Evolutionary conservation across 345 rosid genomes (phyloP).

Genomic region (Rhizophora apiculata): DNA sequence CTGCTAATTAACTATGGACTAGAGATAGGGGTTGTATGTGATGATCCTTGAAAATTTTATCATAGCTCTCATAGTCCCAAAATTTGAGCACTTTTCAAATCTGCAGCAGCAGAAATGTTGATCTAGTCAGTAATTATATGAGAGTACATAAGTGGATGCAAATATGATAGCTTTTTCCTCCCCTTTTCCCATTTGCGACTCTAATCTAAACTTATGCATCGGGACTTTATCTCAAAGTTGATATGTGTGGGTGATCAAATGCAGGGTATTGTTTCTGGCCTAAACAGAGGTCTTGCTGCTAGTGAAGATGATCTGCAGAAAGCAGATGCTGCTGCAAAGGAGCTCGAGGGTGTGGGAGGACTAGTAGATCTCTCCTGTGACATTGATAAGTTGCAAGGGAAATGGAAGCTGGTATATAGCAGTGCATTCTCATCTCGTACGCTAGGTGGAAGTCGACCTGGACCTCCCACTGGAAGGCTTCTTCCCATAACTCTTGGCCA

Average conservation of each 20-base stretch:
- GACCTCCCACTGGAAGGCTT: constrained; percentile 80
- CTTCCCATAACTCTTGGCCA: constrained; percentile 91
- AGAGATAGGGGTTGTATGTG: not conserved
- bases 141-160: not conserved
- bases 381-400: constrained; percentile 77
- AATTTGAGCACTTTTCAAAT: not conserved
- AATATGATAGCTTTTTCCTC: not conserved
- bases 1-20: too few relatives aligned
- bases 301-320: constrained; percentile 52
- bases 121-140: not conserved
- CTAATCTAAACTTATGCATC: not conserved
- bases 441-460: constrained; percentile 89
- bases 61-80: not conserved
- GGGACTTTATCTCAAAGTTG: not conserved
- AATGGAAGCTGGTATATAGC: constrained; percentile 83
- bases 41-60: not conserved
- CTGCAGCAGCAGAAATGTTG: not conserved
- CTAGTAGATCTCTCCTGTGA: constrained; percentile 50
- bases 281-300: constrained; percentile 87
- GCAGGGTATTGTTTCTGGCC: constrained; percentile 77
- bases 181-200: not conserved
- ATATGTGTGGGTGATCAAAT: constrained; percentile 13
- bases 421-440: constrained; percentile 93
- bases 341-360: constrained; percentile 68
- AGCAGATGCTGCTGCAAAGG: constrained; percentile 74